Percentiles rank a stretch among this genome's conserved stretches.
Evolutionary conservation across 495 filamentous ascomycete genomes (phyloP).

Genomic region (Aspergillus taichungensis): DNA sequence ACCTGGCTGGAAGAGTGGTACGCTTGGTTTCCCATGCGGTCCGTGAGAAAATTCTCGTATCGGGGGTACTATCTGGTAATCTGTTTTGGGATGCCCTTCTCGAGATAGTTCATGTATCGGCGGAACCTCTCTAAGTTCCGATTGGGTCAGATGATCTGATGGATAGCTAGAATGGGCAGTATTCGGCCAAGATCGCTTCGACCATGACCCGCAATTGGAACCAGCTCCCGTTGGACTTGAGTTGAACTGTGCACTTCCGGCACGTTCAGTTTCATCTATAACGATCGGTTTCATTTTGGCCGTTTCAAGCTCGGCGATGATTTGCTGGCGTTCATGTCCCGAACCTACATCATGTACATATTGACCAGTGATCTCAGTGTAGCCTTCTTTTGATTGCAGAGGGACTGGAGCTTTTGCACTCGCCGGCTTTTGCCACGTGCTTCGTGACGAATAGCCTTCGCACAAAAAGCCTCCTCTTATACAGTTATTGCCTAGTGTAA

Average conservation of each 20-base stretch:
- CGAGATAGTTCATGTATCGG: slow-evolving; percentile 36
- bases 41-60: slow-evolving; percentile 35
- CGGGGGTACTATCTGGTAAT: slow-evolving; percentile 35
- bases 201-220: slow-evolving; percentile 29
- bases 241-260: slow-evolving; percentile 24
- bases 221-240: slow-evolving; percentile 29
- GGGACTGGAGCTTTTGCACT: slow-evolving; percentile 58
- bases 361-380: slow-evolving; percentile 40
- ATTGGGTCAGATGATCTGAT: slow-evolving; percentile 29
- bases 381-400: slow-evolving; percentile 77
- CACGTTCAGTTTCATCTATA: slow-evolving; percentile 35
- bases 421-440: slow-evolving; percentile 60
- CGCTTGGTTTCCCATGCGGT: slow-evolving; percentile 25
- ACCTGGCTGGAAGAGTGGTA: slow-evolving; percentile 28
- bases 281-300: slow-evolving; percentile 36
- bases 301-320: slow-evolving; percentile 24
- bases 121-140: slow-evolving; percentile 35
- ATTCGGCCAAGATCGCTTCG: slow-evolving; percentile 31
- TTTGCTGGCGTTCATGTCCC: slow-evolving; percentile 31
- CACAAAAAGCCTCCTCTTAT: slow-evolving; percentile 85
- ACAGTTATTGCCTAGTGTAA: slow-evolving; percentile 73
- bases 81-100: slow-evolving; percentile 31
- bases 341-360: slow-evolving; percentile 45
- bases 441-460: slow-evolving; percentile 81
- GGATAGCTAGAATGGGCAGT: slow-evolving; percentile 26